These are phyloP conservation scores for Circinella umbellata DNA, from an alignment of 371 early-diverging fungal species.

Conservation along the genomic window DNA sequence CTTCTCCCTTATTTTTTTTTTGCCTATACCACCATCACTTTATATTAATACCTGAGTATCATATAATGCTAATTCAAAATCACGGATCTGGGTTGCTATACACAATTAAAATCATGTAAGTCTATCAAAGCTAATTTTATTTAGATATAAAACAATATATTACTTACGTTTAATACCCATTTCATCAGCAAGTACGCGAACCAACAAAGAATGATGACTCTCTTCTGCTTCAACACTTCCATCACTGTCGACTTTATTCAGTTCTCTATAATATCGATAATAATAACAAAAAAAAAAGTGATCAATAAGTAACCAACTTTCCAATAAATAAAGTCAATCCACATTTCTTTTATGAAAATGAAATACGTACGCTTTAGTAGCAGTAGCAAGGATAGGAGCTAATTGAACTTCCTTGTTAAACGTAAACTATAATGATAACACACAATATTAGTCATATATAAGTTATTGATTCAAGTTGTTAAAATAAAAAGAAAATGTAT, in stretches of 20 bases:
- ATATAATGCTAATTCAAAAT: slow-evolving; percentile 95
- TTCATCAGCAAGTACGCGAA: slow-evolving; percentile 77
- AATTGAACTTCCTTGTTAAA: slow-evolving; percentile 96
- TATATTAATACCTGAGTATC: slow-evolving; percentile 51
- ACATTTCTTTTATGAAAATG: not conserved
- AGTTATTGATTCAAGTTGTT: no score
- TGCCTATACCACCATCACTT: not conserved
- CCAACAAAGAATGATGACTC: slow-evolving; percentile 77
- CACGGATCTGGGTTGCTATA: slow-evolving; percentile 76
- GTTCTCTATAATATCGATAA: slow-evolving; percentile 17
- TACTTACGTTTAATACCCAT: slow-evolving; percentile 68
- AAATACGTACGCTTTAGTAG: slow-evolving; percentile 64
- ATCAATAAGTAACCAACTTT: no score
- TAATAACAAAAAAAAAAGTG: not conserved
- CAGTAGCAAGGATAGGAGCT: slow-evolving; percentile 86
- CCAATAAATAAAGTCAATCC: not conserved
- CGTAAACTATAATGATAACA: slow-evolving; percentile 59
- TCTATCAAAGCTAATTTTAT: not conserved
- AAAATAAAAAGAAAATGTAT: no score
- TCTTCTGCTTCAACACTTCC: slow-evolving; percentile 36
- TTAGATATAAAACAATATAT: not conserved
- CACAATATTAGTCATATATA: not conserved
- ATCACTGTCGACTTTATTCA: slow-evolving; percentile 25
- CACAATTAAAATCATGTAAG: not conserved
- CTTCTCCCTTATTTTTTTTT: not conserved